Base-by-base conservation (phyloP, 2,329 filamentous ascomycete genomes). In the Exophiala oligosperma region DNA sequence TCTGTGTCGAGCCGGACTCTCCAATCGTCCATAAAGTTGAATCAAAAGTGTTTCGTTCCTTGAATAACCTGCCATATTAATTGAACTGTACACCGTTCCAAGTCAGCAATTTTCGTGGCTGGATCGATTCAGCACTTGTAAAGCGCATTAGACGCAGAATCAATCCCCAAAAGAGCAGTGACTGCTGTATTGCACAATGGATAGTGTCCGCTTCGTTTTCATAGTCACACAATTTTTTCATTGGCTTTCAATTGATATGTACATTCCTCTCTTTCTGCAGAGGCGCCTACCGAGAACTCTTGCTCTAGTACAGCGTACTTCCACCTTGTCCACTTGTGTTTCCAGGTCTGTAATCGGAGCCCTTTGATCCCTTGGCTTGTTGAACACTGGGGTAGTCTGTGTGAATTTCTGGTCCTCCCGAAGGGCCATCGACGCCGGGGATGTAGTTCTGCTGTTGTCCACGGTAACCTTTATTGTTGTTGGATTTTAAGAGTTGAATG, bases 391-490 rank as follows among this genome's bases (percentile, higher is more conserved):
- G 66, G 41, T 62, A 68, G 35, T 64, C 51, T 12, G 66, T 64
- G n/a, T 52, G 54, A 49, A 67, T 57, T 40, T 66, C 62, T 14
- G 64, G 63, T 11, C 59, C 59, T 17, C 63, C 64, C 24, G 57
- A 55, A 6, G 64, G 62, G 3, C 60, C 61, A 55, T 67, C 61
- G n/a, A 65, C 59, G 23, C 65, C 65, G 11, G 65, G 65, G 49
- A 82, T 72, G 70, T 84, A 84, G 71, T 87, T 86, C 73, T 85
- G 83, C 75, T 87, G 84, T 70, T 84, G 77, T 65, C 84, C 85
- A 63, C 86, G 71, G 70, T 85, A 85, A 64, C 85, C 85, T 75
- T 81, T 83, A 65, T 87, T 75, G 75, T 85, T 86, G 65, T 81
- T 75, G 54, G 86, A 82, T 70, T 82, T 82, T 65, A 88, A 72